Percentiles rank a stretch among this genome's conserved stretches.
phyloP scores from a whole-genome alignment of 1,284 basidiomycete species.

The Cryptococcus sp. region DNA sequence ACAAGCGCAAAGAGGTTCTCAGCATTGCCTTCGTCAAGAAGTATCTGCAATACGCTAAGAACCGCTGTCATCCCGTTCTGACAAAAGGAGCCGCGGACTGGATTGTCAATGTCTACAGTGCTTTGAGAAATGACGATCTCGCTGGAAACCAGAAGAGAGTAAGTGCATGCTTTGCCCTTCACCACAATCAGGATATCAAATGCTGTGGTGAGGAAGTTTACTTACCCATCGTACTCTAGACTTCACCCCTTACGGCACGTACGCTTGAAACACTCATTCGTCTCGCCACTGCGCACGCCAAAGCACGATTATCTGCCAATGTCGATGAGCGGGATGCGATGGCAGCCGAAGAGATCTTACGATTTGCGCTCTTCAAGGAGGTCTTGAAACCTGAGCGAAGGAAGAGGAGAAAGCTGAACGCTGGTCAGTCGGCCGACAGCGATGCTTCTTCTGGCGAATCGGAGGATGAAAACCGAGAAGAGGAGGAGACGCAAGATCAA shows the following conservation, averaged over 20 bases:
- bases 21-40: constrained; percentile 96
- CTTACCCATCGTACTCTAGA: constrained; percentile 58
- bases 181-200: neutral
- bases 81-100: constrained; percentile 92
- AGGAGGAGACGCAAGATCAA: constrained; percentile 55
- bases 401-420: constrained; percentile 76
- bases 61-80: constrained; percentile 75
- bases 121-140: constrained; percentile 86
- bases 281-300: constrained; percentile 96
- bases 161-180: constrained; percentile 31
- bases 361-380: constrained; percentile 97
- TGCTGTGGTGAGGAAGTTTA: neutral
- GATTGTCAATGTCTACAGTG: constrained; percentile 91
- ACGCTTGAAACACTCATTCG: constrained; percentile 98
- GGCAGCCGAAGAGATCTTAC: constrained; percentile 91
- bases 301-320: constrained; percentile 81
- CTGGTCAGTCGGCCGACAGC: constrained; percentile 59
- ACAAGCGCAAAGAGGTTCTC: constrained; percentile 77
- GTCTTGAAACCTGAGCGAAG: constrained; percentile 75
- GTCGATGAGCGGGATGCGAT: constrained; percentile 86
- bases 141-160: constrained; percentile 89
- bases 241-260: constrained; percentile 95
- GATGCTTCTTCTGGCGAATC: constrained; percentile 44
- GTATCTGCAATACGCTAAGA: constrained; percentile 97
- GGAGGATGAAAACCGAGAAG: constrained; percentile 58